A percentile compares a stretch with the other conserved stretches of the same genome.
Evolutionary conservation across 2,329 filamentous ascomycete genomes (phyloP).

Genomic region (Aspergillus sp.): DNA sequence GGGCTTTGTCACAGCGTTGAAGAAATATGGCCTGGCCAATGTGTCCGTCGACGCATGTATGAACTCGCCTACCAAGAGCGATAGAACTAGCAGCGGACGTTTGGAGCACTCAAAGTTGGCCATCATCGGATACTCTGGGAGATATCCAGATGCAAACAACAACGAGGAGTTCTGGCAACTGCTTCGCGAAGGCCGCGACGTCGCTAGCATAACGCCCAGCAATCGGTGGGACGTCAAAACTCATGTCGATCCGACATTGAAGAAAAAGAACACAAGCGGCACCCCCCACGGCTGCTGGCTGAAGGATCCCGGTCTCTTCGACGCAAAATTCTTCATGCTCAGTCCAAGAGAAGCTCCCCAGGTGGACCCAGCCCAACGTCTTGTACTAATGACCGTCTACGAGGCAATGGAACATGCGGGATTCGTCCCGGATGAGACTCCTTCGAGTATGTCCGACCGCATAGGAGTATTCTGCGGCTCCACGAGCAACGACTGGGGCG

Average conservation of each 20-base stretch:
- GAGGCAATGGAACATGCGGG: conserved; percentile 73
- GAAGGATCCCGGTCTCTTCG: conserved; percentile 30
- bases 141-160: no score
- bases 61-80: neutral
- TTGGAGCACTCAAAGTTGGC: neutral
- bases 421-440: conserved; percentile 59
- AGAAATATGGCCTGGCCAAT: no score
- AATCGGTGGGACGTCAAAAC: conserved; percentile 26
- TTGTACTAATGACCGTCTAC: conserved; percentile 67
- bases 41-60: neutral
- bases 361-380: conserved; percentile 69
- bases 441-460: conserved; percentile 50
- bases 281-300: conserved; percentile 30
- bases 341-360: conserved; percentile 63
- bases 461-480: conserved; percentile 66
- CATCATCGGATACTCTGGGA: neutral
- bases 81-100: neutral
- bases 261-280: conserved; percentile 20
- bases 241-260: conserved; percentile 26
- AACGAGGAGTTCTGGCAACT: conserved; percentile 35
- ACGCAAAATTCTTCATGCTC: conserved; percentile 34
- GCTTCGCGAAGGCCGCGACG: conserved; percentile 23
- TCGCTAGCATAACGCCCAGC: conserved; percentile 17
- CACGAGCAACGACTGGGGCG: conserved; percentile 55
- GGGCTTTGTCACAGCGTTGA: no score